Percentiles rank a stretch among this genome's conserved stretches.
Evolutionary conservation across 2,329 filamentous ascomycete genomes (phyloP).

Genomic region (Fusarium mundagurra): DNA sequence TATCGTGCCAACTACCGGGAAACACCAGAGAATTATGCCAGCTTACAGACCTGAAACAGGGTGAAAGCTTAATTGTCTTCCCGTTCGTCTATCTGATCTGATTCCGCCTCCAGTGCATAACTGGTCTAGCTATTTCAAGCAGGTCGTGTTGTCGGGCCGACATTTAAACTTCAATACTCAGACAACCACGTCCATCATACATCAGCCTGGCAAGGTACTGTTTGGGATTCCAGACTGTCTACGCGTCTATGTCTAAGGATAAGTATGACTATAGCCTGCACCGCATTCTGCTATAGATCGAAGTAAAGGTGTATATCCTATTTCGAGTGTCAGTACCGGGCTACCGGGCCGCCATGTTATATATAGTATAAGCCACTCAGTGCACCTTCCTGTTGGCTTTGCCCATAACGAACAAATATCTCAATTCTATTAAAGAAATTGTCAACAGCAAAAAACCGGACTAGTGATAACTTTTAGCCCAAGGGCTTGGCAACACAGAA

Average conservation of each 20-base stretch:
- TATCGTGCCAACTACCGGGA: no score
- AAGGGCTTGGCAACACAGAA: no score
- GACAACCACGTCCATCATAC: background rate
- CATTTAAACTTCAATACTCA: background rate
- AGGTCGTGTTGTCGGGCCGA: background rate
- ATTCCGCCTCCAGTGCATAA: background rate
- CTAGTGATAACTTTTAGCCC: rapidly evolving
- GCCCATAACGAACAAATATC: no score
- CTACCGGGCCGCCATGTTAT: background rate
- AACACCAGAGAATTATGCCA: background rate
- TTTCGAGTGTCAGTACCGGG: no score
- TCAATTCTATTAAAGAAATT: no score
- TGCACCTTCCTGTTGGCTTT: no score
- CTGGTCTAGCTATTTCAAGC: background rate
- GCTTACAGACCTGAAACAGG: background rate
- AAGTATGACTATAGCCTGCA: rapidly evolving
- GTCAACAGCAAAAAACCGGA: no score
- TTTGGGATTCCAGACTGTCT: background rate
- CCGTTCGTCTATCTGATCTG: background rate
- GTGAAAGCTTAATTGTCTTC: background rate
- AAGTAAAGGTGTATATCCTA: background rate
- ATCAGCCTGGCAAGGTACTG: background rate
- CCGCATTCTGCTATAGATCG: background rate
- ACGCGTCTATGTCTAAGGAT: background rate
- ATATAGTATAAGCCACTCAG: no score